Base-by-base conservation (phyloP, 1,139 yeast species). In the Protomyces inouyei region DNA sequence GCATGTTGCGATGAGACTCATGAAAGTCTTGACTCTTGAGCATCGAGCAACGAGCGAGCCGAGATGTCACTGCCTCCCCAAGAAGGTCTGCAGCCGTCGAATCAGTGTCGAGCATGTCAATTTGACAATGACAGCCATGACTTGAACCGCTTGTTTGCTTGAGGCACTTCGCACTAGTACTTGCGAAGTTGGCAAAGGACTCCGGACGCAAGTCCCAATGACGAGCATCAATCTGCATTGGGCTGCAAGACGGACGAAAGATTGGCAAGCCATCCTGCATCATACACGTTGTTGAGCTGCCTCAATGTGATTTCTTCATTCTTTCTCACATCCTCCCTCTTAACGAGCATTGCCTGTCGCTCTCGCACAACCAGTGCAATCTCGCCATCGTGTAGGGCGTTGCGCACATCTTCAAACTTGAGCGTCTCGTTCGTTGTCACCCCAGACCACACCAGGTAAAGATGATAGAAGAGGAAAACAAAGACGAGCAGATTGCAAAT, bases 401-500 rank as follows among this genome's bases (percentile, higher is more conserved):
- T 82, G 65, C 86, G 85, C 12, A 93, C 79, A 23, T 82, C 85
- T 32, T 80, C 84, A 98, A 98, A 93, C 74, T 93, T 93, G 60
- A 81, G 84, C 10, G 85, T 78, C 75, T 93, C 98, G 72, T 88
- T 92, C 1, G 97, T 90, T n/a, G 98, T 91, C 69, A 87, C 87
- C 0, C 98, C 98, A 51, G 85, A 79, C 69, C 83, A 85, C 2
- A 89, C 77, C 71, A 85, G 82, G 64, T 83, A 76, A 25, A 87
- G 52, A 69, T 89, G 96, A 68, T 87, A 82, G 1, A 74, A 76
- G 0, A 85, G 72, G 73, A 92, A 92, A 55, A 84, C 77, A 0
- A 76, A 69, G 10, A 85, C 80, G 10, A 90, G 77, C 40, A 52
- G 35, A 12, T 51, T 52, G 40, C 65, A 59, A 9, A 61, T 14